Base-by-base conservation (phyloP, 805 yeast genomes). In the Candida michaelii region DNA sequence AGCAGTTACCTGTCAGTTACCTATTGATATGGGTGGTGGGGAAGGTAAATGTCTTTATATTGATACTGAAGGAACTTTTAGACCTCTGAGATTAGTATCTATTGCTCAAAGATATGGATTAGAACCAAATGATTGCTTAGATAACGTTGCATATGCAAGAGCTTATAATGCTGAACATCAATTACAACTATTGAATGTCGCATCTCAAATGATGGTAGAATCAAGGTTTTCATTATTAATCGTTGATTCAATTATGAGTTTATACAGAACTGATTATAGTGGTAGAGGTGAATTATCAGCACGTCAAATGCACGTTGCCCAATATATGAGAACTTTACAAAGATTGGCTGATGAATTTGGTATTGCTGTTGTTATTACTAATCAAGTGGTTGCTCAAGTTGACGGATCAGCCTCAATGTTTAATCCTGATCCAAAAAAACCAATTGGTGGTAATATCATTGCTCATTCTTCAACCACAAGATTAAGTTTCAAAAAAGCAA, bases 91-190 rank as follows among this genome's bases (percentile, higher is more conserved):
- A 54, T 72, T 93, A 52, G 85, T 87, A 7, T 83, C 96, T 0
- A 89, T 93, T 51, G 96, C 97, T 2, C 83, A 83, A 59, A 74
- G 99, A 53, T 93, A 85, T 59, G 97, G 97, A 0, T 73, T 93
- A 44, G 88, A 88, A 52, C 95, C 93, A 15, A 89, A 85, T 55
- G 97, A 89, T 59, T 95, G 96, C n/a, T 73, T 93, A 53, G 96
- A 90, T 61, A 93, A 93, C 55, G 97, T 93, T 33, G 98, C 98
- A 0, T 91, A 93, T 55, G 99, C 98, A 0, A 78, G 98, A 54
- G 97, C 98, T 4, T 90, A 88, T 63, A 93, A 93, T 55, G 96
- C 97, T 1, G 99, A 93, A 60, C 99, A 93, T 63, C 97, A 93
- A 62, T 71, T 87, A 51, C 87, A 84, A 61, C 76, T 93, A 43